Percentiles rank a stretch among this genome's conserved stretches.
phyloP scores from a whole-genome alignment of 2,329 filamentous ascomycete genomes.

The Cytospora piceicola region DNA sequence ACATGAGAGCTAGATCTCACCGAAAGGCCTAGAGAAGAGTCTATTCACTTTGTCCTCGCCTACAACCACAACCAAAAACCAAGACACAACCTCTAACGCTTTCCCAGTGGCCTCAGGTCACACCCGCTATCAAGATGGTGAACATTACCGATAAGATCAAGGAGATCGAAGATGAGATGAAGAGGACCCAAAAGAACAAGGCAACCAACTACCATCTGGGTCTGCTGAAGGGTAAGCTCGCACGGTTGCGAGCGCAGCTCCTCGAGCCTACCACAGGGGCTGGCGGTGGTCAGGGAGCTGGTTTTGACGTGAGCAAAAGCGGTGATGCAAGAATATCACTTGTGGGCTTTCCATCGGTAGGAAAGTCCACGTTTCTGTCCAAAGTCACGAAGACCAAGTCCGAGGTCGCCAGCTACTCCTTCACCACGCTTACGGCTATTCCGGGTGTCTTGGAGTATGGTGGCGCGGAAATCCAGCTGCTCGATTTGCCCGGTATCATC shows the following conservation, averaged over 20 bases:
- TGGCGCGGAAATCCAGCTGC: conserved; percentile 95
- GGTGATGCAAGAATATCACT: conserved; percentile 96
- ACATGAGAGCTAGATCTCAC: neutral
- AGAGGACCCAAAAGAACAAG: conserved; percentile 88
- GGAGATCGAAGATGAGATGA: conserved; percentile 99
- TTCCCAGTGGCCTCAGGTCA: conserved; percentile 20
- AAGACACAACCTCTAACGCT: neutral
- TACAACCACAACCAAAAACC: neutral
- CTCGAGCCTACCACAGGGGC: conserved; percentile 85
- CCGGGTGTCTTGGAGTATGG: conserved; percentile 97
- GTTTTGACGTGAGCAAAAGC: conserved; percentile 94
- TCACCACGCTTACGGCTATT: conserved; percentile 97
- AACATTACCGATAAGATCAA: conserved; percentile 99
- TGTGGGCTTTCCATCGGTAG: conserved; percentile 97
- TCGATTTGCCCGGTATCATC: conserved; percentile 97
- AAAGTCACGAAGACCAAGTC: conserved; percentile 98
- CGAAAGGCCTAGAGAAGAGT: neutral
- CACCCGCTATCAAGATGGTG: conserved; percentile 70
- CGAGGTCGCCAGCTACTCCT: conserved; percentile 93
- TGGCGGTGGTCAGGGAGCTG: conserved; percentile 76
- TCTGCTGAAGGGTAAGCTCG: conserved; percentile 97
- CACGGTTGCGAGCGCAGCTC: conserved; percentile 89
- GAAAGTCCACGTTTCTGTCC: conserved; percentile 98
- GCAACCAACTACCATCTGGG: conserved; percentile 87
- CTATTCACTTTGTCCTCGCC: neutral